A percentile compares a stretch with the other conserved stretches of the same genome.
Evolutionary conservation across 1,284 basidiomycete genomes (phyloP).

Genomic region (Vanrija sp.): DNA sequence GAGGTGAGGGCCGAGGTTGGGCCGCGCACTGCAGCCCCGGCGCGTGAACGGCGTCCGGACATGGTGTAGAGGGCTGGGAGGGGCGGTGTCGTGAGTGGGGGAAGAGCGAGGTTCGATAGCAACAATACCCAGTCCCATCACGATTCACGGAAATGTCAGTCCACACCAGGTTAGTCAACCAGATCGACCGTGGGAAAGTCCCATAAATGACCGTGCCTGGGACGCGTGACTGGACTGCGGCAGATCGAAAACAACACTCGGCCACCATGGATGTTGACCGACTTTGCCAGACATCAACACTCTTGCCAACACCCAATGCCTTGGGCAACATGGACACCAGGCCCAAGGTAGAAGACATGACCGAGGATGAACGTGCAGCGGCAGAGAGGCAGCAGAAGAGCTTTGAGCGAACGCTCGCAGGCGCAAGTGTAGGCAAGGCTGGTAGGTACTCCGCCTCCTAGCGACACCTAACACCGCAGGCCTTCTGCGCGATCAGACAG

Average conservation of each 20-base stretch:
- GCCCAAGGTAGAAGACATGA: not conserved
- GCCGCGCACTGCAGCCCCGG: constrained; percentile 59
- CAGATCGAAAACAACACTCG: too few relatives aligned
- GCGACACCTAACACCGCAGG: constrained; percentile 18
- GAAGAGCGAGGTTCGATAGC: too few relatives aligned
- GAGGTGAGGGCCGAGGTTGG: constrained; percentile 89
- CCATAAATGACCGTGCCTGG: too few relatives aligned
- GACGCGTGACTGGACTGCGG: too few relatives aligned
- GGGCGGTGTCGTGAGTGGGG: not conserved
- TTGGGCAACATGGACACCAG: too few relatives aligned
- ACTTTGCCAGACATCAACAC: too few relatives aligned
- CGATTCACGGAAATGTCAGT: too few relatives aligned
- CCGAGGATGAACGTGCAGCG: constrained; percentile 17
- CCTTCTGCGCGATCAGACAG: constrained; percentile 44
- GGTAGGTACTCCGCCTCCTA: constrained; percentile 19
- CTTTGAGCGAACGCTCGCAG: constrained; percentile 47
- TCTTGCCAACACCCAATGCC: too few relatives aligned
- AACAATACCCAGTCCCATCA: too few relatives aligned
- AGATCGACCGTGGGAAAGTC: too few relatives aligned
- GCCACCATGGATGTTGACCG: too few relatives aligned
- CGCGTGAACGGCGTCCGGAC: not conserved
- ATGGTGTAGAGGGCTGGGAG: not conserved
- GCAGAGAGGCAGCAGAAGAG: constrained; percentile 30
- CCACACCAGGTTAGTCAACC: too few relatives aligned
- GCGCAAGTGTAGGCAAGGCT: constrained; percentile 48